Evolutionary conservation across 192 early-diverging fungal genomes (phyloP), one percentile per base, ranked within the genome.

Genomic region (Chytriomyces confervae): DNA sequence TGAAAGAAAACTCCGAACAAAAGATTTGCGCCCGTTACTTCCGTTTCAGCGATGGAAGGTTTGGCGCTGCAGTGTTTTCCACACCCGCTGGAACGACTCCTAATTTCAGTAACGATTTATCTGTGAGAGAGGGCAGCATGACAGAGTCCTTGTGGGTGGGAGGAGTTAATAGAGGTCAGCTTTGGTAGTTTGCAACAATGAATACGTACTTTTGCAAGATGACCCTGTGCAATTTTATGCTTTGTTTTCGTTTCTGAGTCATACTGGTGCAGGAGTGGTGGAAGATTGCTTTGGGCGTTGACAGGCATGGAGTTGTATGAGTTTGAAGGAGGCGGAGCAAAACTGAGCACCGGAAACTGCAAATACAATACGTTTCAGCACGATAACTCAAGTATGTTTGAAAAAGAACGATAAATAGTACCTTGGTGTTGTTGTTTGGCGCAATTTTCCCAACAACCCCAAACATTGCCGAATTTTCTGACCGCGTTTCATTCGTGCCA

Each of bases 371-470:
- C 50, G 9, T 9, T 0, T 68, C 5, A 47, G 36, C 36, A 24
- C 1, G 11, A 18, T 68, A 11, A 68, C 43, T 10, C 10, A 43
- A 68, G 13, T n/a, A 1, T 7, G 9, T 3, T 53, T 9, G 0
- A 36, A 67, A 67, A 47, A 50, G 45, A 29, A 11, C 69, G 53
- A 13, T 1, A 65, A 1, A 1, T 23, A 13, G 18, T 5, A 74
- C 72, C 72, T 74, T 74, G 11, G 72, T 74, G 46, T 74, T 74
- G 45, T 74, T 74, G 20, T 20, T 74, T 20, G 72, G 72, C 36
- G 72, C 72, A 63, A 44, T 63, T 44, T 74, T 74, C 8, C 72
- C 72, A 29, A 74, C 72, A 45, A 74, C 72, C 16, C 72, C 72
- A 62, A 74, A 74, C 72, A 74, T 61, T 43, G 53, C 47, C 7